A percentile compares a stretch with the other conserved stretches of the same genome.
These are phyloP conservation scores for Yamadazyma ubonensis DNA, from an alignment of 805 yeast species.

Conservation along the genomic window DNA sequence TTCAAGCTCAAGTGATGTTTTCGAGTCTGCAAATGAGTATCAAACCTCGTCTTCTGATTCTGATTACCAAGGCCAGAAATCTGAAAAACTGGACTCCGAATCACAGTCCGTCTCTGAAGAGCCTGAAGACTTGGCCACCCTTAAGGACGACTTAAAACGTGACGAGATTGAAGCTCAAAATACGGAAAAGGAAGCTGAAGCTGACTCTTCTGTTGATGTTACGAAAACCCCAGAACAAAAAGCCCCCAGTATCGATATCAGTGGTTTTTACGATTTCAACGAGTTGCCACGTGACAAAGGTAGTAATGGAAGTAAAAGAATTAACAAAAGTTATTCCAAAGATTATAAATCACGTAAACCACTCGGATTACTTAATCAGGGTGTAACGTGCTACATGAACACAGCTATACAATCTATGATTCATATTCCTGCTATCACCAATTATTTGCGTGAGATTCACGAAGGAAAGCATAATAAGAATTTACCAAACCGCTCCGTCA, in stretches of 20 bases:
- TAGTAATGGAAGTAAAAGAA: constrained; percentile 54
- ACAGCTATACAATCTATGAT: constrained; percentile 89
- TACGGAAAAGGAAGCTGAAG: constrained; percentile 12
- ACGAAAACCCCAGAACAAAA: constrained; percentile 31
- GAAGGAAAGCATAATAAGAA: constrained; percentile 48
- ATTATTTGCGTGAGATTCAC: constrained; percentile 69
- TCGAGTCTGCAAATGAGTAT: constrained; percentile 14
- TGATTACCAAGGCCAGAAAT: constrained; percentile 4
- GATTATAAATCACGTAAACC: constrained; percentile 51
- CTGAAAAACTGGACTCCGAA: constrained; percentile 9
- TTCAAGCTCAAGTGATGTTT: constrained; percentile 7
- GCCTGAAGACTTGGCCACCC: constrained; percentile 17
- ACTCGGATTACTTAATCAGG: constrained; percentile 79
- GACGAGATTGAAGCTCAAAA: constrained; percentile 18
- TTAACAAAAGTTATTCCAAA: constrained; percentile 72
- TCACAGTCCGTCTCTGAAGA: constrained; percentile 16
- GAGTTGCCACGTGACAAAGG: constrained; percentile 64
- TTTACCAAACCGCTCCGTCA: constrained; percentile 57
- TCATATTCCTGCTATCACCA: constrained; percentile 88
- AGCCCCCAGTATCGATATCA: constrained; percentile 6
- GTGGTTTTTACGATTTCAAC: constrained; percentile 52
- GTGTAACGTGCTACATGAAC: constrained; percentile 96
- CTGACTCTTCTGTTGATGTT: constrained; percentile 11
- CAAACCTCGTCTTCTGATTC: constrained; percentile 10
- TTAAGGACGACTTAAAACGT: constrained; percentile 20